Conservation (phyloP, 208 protist species). For the Leishmania amazonensis region DNA sequence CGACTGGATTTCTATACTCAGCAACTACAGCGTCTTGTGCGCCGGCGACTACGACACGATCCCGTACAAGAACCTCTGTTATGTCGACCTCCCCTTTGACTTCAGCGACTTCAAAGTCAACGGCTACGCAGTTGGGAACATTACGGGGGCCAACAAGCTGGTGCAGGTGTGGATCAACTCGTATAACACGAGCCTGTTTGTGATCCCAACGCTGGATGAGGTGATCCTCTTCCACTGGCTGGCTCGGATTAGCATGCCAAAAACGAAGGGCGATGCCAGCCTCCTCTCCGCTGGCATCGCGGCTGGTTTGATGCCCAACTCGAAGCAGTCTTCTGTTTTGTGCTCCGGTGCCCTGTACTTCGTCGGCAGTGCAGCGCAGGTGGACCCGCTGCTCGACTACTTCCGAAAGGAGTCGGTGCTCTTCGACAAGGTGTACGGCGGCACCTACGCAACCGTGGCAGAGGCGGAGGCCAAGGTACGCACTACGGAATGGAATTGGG, state of each 20-base stretch:
- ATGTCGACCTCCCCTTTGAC: constrained; percentile 10
- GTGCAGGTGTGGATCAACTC: constrained; percentile 35
- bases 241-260: constrained; percentile 32
- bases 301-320: constrained; percentile 41
- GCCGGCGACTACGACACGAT: constrained; percentile 35
- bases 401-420: constrained; percentile 28
- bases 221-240: constrained; percentile 58
- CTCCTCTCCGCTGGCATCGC: constrained; percentile 17
- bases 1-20: constrained; percentile 1
- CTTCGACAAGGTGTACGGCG: constrained; percentile 55
- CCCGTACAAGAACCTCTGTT: constrained; percentile 42
- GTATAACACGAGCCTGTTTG: constrained; percentile 28
- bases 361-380: constrained; percentile 19
- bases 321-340: constrained; percentile 36
- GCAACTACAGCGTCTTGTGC: constrained; percentile 13
- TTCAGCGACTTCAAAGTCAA: constrained; percentile 12
- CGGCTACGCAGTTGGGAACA: constrained; percentile 24
- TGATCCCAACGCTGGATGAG: constrained; percentile 45
- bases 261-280: constrained; percentile 5
- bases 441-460: constrained; percentile 24
- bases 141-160: constrained; percentile 28
- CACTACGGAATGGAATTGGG: constrained; percentile 35
- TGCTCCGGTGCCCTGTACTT: constrained; percentile 56
- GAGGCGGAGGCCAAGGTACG: constrained; percentile 23
- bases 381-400: constrained; percentile 34